Percentiles rank a stretch among this genome's conserved stretches.
Evolutionary conservation across 805 yeast genomes (phyloP).

Genomic region (Kodamaea fukazawae): DNA sequence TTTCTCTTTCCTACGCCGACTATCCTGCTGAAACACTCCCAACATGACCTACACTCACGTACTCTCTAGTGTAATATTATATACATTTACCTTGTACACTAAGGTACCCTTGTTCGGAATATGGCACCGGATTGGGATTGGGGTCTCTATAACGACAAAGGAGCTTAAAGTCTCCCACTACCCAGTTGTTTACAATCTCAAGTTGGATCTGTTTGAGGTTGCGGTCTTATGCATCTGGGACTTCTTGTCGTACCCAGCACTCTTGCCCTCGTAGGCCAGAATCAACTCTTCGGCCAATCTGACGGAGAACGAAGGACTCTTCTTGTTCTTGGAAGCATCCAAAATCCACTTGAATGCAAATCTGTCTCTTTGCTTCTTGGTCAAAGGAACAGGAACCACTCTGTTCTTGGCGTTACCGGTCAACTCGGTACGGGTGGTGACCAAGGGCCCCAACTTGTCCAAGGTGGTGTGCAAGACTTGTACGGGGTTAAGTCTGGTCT

Average conservation of each 20-base stretch:
- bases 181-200: conserved; percentile 43
- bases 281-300: conserved; percentile 88
- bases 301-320: conserved; percentile 77
- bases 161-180: too few species aligned
- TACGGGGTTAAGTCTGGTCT: conserved; percentile 77
- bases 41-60: too few species aligned
- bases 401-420: conserved; percentile 85
- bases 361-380: conserved; percentile 77
- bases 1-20: too few species aligned
- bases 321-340: conserved; percentile 78
- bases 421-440: conserved; percentile 69
- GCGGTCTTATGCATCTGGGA: conserved; percentile 82
- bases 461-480: conserved; percentile 67
- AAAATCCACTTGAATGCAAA: conserved; percentile 89
- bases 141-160: too few species aligned
- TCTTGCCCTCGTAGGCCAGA: conserved; percentile 71
- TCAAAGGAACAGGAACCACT: conserved; percentile 79
- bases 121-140: too few species aligned
- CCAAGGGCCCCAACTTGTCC: conserved; percentile 81
- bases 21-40: too few species aligned
- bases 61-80: too few species aligned
- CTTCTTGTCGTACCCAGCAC: conserved; percentile 82
- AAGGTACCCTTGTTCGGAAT: too few species aligned
- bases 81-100: too few species aligned
- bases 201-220: conserved; percentile 81